Evolutionary conservation across 2,329 filamentous ascomycete genomes (phyloP).

Genomic region (Pseudopyricularia javanii): DNA sequence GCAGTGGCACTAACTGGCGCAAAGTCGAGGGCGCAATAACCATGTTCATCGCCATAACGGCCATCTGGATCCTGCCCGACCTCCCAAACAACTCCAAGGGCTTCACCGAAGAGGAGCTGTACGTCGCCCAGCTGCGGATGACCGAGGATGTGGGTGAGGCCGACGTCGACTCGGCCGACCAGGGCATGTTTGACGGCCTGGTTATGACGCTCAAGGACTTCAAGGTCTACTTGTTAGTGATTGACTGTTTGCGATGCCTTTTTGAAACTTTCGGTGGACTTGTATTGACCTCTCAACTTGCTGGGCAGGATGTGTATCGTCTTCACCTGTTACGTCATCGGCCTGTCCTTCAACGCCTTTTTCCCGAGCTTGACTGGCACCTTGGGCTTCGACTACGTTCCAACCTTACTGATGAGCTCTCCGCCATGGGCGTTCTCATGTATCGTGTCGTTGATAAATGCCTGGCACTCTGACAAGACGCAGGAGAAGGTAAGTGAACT

Average conservation of each 20-base stretch:
- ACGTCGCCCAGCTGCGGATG: slow-evolving; percentile 40
- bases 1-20: neutral
- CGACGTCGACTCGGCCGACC: slow-evolving; percentile 33
- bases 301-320: slow-evolving; percentile 23
- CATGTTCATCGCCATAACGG: slow-evolving; percentile 16
- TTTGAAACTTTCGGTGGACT: no score
- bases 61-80: slow-evolving; percentile 35
- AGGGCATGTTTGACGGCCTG: slow-evolving; percentile 37
- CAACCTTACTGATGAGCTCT: slow-evolving; percentile 40
- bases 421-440: slow-evolving; percentile 46
- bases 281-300: no score
- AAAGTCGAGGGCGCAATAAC: slow-evolving; percentile 10
- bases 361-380: slow-evolving; percentile 11
- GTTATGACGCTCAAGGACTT: slow-evolving; percentile 43
- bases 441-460: slow-evolving; percentile 35
- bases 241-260: slow-evolving; percentile 27
- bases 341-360: slow-evolving; percentile 43
- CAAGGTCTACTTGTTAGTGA: slow-evolving; percentile 44
- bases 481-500: slow-evolving; percentile 23
- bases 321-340: slow-evolving; percentile 45
- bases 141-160: slow-evolving; percentile 43
- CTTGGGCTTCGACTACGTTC: slow-evolving; percentile 34
- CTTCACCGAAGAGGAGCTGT: slow-evolving; percentile 42
- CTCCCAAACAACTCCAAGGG: slow-evolving; percentile 39
- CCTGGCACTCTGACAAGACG: slow-evolving; percentile 42